These are phyloP conservation scores for Fraxinus velutina DNA, from an alignment of 305 asterid genomes.

Conservation along the genomic window DNA sequence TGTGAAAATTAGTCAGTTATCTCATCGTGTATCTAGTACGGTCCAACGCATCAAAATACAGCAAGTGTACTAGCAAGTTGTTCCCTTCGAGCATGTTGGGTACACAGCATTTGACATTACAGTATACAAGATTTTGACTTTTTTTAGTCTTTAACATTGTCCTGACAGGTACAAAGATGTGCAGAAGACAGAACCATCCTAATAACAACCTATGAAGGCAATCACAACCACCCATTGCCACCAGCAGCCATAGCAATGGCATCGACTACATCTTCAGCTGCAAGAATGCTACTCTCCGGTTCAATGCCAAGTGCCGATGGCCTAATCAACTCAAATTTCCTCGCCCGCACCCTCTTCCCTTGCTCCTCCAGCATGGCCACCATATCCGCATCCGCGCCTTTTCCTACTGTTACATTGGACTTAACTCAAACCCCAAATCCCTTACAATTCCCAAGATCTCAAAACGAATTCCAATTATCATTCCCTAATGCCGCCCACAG, in stretches of 20 bases:
- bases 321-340: constrained; percentile 61
- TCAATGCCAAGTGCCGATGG: constrained; percentile 87
- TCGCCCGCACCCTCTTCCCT: constrained; percentile 68
- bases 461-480: constrained; percentile 51
- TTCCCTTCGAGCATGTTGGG: not conserved
- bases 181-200: constrained; percentile 72
- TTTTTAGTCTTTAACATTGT: not conserved
- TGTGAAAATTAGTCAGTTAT: not conserved
- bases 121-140: not conserved
- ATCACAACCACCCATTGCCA: constrained; percentile 88
- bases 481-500: constrained; percentile 39
- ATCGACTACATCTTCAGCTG: constrained; percentile 81
- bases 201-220: constrained; percentile 92
- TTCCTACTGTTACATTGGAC: constrained; percentile 87
- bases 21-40: not conserved
- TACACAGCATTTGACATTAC: not conserved
- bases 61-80: not conserved
- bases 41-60: not conserved
- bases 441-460: constrained; percentile 46
- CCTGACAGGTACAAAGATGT: constrained; percentile 78
- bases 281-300: constrained; percentile 81
- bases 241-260: constrained; percentile 97
- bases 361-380: constrained; percentile 82
- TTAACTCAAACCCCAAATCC: constrained; percentile 78
- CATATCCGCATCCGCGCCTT: constrained; percentile 92